Evolutionary conservation across 2,329 filamentous ascomycete species (phyloP).

Genomic region (Pseudogymnoascus sp.): DNA sequence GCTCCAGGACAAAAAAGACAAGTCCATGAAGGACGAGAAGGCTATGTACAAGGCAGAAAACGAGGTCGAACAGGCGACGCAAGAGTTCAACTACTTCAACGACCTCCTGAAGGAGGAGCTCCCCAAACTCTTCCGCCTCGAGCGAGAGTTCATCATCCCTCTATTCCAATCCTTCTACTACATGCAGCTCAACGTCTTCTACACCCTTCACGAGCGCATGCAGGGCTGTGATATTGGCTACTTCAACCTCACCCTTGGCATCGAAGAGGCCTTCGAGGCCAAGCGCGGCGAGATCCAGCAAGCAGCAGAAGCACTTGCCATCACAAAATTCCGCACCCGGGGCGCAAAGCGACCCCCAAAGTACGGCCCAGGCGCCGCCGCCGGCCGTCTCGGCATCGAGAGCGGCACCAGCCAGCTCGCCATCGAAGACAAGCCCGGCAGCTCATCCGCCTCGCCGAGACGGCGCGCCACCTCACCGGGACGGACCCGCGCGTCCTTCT

Average conservation of each 20-base stretch:
- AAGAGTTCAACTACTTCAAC: constrained; percentile 98
- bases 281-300: constrained; percentile 88
- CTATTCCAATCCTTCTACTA: constrained; percentile 99
- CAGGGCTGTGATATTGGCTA: constrained; percentile 95
- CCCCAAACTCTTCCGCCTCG: constrained; percentile 81
- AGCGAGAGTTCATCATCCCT: constrained; percentile 91
- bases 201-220: constrained; percentile 97
- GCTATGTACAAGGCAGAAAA: constrained; percentile 92
- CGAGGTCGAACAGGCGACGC: constrained; percentile 82
- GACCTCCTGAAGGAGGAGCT: constrained; percentile 93
- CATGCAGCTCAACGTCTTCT: constrained; percentile 99
- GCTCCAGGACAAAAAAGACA: constrained; percentile 95
- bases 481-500: constrained; percentile 32
- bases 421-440: constrained; percentile 14
- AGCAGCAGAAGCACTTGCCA: constrained; percentile 72
- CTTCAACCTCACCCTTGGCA: constrained; percentile 84
- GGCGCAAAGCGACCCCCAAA: constrained; percentile 50
- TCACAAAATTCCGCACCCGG: constrained; percentile 86
- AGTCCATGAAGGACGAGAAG: constrained; percentile 93
- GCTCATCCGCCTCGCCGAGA: constrained; percentile 7
- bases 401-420: constrained; percentile 20
- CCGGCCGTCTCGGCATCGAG: constrained; percentile 21
- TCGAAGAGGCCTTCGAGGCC: constrained; percentile 82
- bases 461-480: neutral
- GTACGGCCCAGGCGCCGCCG: constrained; percentile 14